Evolutionary conservation across 257 asterid species (phyloP).

Genomic region (Phtheirospermum japonicum): DNA sequence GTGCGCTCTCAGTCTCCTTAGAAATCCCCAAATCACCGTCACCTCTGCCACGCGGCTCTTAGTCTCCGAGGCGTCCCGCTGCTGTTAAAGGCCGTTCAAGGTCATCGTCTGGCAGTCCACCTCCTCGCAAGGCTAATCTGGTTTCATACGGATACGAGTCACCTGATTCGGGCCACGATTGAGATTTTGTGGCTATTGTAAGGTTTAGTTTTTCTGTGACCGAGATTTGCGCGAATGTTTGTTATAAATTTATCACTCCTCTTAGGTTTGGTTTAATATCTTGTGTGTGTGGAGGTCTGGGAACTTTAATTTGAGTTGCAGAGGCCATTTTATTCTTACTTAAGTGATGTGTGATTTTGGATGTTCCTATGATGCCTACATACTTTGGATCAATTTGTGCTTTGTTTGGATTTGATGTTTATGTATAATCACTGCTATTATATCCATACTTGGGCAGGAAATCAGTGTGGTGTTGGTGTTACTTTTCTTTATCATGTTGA

Average conservation of each 20-base stretch:
- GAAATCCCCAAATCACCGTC: slow-evolving; percentile 66
- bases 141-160: slow-evolving; percentile 85
- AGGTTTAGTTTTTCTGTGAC: not conserved
- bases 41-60: slow-evolving; percentile 43
- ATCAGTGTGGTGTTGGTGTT: too few species aligned
- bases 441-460: too few species aligned
- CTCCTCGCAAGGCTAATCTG: slow-evolving; percentile 63
- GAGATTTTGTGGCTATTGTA: not conserved
- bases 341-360: not conserved
- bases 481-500: too few species aligned
- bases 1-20: too few species aligned
- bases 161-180: slow-evolving; percentile 55
- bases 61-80: slow-evolving; percentile 43
- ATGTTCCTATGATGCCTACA: not conserved
- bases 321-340: not conserved
- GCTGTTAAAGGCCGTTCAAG: slow-evolving; percentile 44
- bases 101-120: slow-evolving; percentile 55
- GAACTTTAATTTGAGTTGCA: not conserved
- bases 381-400: not conserved
- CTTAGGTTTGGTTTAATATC: not conserved
- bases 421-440: too few species aligned
- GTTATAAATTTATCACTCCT: not conserved
- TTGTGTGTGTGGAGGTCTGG: not conserved
- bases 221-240: not conserved
- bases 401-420: not conserved